Evolutionary conservation across 2,329 filamentous ascomycete species (phyloP).

Genomic region (Fusarium sp.): DNA sequence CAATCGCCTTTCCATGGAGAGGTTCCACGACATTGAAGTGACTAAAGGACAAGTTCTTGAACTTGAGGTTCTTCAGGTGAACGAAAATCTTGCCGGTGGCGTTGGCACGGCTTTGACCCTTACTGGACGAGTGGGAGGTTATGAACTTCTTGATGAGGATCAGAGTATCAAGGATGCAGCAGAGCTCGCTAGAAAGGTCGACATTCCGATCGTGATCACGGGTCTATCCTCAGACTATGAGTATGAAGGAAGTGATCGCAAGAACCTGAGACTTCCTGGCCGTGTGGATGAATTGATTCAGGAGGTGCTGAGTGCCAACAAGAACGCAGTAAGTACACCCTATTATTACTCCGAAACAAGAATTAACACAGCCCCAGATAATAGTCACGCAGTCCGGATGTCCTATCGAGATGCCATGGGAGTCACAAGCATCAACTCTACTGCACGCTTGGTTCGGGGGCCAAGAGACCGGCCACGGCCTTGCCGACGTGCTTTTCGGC

Average conservation of each 20-base stretch:
- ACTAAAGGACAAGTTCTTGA: conserved; percentile 7
- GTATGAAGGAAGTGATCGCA: conserved; percentile 71
- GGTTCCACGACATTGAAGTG: conserved; percentile 20
- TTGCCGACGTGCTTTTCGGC: conserved; percentile 42
- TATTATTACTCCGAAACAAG: accelerated
- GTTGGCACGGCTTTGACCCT: conserved; percentile 37
- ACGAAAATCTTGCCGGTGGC: conserved; percentile 32
- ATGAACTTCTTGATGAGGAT: conserved; percentile 35
- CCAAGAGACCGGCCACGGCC: conserved; percentile 40
- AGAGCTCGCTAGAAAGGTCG: conserved; percentile 48
- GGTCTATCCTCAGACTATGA: conserved; percentile 63
- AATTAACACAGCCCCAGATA: conserved; percentile 1
- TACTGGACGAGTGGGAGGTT: conserved; percentile 31
- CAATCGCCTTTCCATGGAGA: conserved; percentile 34
- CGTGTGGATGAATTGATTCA: conserved; percentile 67
- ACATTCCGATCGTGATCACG: conserved; percentile 65
- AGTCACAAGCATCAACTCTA: conserved; percentile 46
- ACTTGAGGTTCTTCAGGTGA: conserved; percentile 33
- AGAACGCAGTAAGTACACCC: conserved; percentile 64
- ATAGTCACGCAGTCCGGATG: conserved; percentile 55
- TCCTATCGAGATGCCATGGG: conserved; percentile 55
- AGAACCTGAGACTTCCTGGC: conserved; percentile 73
- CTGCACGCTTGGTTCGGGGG: conserved; percentile 44
- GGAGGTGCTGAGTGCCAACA: conserved; percentile 64
- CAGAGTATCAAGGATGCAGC: conserved; percentile 48